These are phyloP conservation scores for Cyclocybe aegerita DNA, from an alignment of 768 basidiomycete species.

Conservation along the genomic window DNA sequence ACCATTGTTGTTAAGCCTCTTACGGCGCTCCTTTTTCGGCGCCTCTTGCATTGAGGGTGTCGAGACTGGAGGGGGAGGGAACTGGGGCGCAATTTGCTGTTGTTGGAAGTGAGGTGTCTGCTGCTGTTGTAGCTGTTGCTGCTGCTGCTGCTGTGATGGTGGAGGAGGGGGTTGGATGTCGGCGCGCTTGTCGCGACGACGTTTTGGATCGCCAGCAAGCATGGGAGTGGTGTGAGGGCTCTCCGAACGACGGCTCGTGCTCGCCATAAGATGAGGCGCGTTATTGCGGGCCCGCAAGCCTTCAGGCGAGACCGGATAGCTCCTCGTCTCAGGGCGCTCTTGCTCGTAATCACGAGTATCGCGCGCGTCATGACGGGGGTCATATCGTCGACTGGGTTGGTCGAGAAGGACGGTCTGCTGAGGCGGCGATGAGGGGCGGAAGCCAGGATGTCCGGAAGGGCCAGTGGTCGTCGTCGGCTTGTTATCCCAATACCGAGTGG, in stretches of 20 bases:
- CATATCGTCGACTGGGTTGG: slow-evolving; percentile 54
- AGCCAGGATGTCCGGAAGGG: slow-evolving; percentile 23
- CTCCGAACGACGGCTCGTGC: slow-evolving; percentile 52
- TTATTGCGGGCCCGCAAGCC: slow-evolving; percentile 31
- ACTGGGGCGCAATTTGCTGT: slow-evolving; percentile 19
- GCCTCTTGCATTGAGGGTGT: slow-evolving; percentile 33
- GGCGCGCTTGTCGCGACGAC: slow-evolving; percentile 47
- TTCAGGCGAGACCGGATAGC: slow-evolving; percentile 51
- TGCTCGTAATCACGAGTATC: slow-evolving; percentile 50
- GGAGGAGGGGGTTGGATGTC: slow-evolving; percentile 20
- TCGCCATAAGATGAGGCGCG: slow-evolving; percentile 28
- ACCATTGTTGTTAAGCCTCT: slow-evolving; percentile 34
- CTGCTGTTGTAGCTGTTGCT: slow-evolving; percentile 20
- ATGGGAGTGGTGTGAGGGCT: slow-evolving; percentile 51
- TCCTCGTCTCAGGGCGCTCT: slow-evolving; percentile 32
- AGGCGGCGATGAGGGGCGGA: slow-evolving; percentile 31
- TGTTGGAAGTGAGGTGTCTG: slow-evolving; percentile 7
- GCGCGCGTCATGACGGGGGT: slow-evolving; percentile 58
- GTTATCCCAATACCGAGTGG: slow-evolving; percentile 59
- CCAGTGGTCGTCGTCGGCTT: slow-evolving; percentile 45
- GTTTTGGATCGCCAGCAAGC: slow-evolving; percentile 3
- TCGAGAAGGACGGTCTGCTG: slow-evolving; percentile 35
- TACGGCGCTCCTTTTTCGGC: slow-evolving; percentile 59
- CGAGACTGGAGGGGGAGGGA: slow-evolving; percentile 16
- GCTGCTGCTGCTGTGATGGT: slow-evolving; percentile 22